Conservation (phyloP, 345 rosid species). For the Nephelium lappaceum region DNA sequence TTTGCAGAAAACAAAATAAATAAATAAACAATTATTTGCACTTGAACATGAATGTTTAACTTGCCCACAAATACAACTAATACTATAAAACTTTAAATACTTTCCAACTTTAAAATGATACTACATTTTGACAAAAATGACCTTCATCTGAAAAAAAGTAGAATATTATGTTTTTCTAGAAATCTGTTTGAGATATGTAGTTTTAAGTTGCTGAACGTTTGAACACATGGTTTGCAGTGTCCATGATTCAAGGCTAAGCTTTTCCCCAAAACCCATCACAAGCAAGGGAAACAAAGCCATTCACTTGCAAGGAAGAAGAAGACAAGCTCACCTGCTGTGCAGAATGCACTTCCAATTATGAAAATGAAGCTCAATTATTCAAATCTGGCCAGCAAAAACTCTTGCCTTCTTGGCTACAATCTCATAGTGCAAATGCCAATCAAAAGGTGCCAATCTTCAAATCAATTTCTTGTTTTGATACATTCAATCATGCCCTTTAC, state of each 20-base stretch:
- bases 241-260: slow-evolving; percentile 47
- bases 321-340: slow-evolving; percentile 60
- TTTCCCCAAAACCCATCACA: slow-evolving; percentile 39
- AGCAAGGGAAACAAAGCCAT: slow-evolving; percentile 54
- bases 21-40: not conserved
- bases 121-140: slow-evolving; percentile 1
- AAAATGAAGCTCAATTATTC: slow-evolving; percentile 65
- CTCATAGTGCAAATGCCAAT: slow-evolving; percentile 40
- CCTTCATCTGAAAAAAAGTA: not conserved
- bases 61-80: not conserved
- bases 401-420: slow-evolving; percentile 73
- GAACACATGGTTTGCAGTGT: slow-evolving; percentile 33
- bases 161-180: no score
- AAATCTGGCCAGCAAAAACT: slow-evolving; percentile 54
- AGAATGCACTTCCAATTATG: slow-evolving; percentile 74
- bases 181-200: not conserved
- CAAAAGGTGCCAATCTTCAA: slow-evolving; percentile 49
- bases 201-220: not conserved
- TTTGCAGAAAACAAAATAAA: slow-evolving; percentile 15
- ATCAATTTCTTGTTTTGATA: not conserved
- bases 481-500: not conserved
- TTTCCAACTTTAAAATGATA: not conserved
- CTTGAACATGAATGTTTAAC: not conserved
- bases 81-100: not conserved
- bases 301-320: slow-evolving; percentile 50